phyloP scores from a whole-genome alignment of 345 rosid species.

The Limnanthes douglasii region DNA sequence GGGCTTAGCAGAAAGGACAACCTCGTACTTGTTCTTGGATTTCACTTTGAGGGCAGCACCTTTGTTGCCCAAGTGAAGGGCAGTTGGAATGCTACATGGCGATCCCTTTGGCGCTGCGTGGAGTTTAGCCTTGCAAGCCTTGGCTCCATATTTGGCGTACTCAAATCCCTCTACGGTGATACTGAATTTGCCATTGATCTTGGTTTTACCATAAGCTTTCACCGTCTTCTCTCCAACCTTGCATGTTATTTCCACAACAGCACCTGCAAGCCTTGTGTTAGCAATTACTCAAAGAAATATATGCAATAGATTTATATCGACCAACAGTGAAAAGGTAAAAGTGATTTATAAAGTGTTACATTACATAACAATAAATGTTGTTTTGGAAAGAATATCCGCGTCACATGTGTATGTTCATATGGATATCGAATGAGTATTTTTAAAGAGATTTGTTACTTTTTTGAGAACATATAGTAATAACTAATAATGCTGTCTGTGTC shows the following conservation, averaged over 20 bases:
- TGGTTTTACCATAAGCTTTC: slow-evolving; percentile 39
- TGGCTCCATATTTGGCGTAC: slow-evolving; percentile 29
- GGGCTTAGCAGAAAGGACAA: slow-evolving; percentile 33
- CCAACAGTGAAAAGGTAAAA: too few relatives aligned
- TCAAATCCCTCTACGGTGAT: slow-evolving; percentile 29
- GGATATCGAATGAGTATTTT: too few relatives aligned
- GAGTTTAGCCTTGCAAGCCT: slow-evolving; percentile 43
- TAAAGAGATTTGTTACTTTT: too few relatives aligned
- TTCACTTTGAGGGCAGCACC: slow-evolving; percentile 34
- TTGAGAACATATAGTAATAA: too few relatives aligned
- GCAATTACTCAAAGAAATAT: too few relatives aligned
- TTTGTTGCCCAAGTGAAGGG: slow-evolving; percentile 22
- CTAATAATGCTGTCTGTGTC: too few relatives aligned
- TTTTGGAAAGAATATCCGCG: too few relatives aligned
- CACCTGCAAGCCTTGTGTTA: too few relatives aligned
- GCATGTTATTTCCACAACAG: slow-evolving; percentile 48
- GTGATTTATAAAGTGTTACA: too few relatives aligned
- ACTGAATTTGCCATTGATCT: slow-evolving; percentile 52
- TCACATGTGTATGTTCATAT: too few relatives aligned
- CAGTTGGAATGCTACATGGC: slow-evolving; percentile 33
- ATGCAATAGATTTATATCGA: too few relatives aligned
- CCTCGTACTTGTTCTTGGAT: slow-evolving; percentile 31
- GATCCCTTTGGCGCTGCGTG: slow-evolving; percentile 31
- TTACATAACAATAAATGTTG: too few relatives aligned
- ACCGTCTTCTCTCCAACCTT: slow-evolving; percentile 26